A percentile compares a stretch with the other conserved stretches of the same genome.
These are phyloP conservation scores for Dothideomycetes sp. DNA, from an alignment of 2,329 filamentous ascomycete genomes.

Conservation along the genomic window DNA sequence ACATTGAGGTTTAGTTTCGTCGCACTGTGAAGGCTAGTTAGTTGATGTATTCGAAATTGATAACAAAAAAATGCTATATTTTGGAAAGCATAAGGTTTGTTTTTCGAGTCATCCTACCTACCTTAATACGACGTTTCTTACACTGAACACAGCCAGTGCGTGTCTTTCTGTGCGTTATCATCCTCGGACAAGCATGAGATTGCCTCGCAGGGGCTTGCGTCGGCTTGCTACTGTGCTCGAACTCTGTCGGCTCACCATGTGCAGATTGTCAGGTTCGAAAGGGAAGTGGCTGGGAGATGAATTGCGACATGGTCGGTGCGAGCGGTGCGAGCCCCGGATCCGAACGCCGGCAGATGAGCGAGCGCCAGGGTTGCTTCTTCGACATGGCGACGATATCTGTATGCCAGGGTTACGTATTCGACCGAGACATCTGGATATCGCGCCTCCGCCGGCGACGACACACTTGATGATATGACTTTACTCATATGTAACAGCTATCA, in stretches of 20 bases:
- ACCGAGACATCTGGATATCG: neutral
- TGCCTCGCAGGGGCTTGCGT: neutral
- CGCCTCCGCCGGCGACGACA: too few relatives aligned
- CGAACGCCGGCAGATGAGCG: neutral
- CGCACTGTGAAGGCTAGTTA: conserved; percentile 13
- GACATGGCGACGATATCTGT: neutral
- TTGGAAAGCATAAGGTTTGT: too few relatives aligned
- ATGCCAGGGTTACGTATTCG: neutral
- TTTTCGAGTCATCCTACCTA: conserved; percentile 10
- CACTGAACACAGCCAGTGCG: conserved; percentile 18
- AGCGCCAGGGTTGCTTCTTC: neutral
- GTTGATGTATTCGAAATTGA: too few relatives aligned
- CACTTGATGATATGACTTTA: too few relatives aligned
- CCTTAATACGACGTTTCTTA: conserved; percentile 20
- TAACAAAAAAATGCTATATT: too few relatives aligned
- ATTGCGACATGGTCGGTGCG: conserved; percentile 11
- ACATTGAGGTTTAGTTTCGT: conserved; percentile 15
- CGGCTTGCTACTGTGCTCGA: conserved; percentile 5
- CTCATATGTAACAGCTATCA: too few relatives aligned
- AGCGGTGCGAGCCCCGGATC: conserved; percentile 12
- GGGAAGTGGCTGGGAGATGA: conserved; percentile 3
- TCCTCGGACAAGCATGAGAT: conserved; percentile 1
- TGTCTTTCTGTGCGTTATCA: conserved; percentile 18
- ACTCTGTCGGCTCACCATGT: conserved; percentile 7
- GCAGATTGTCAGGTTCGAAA: conserved; percentile 3